Percentiles rank a stretch among this genome's conserved stretches.
phyloP scores from a whole-genome alignment of 257 asterid genomes.

The Sherardia arvensis region DNA sequence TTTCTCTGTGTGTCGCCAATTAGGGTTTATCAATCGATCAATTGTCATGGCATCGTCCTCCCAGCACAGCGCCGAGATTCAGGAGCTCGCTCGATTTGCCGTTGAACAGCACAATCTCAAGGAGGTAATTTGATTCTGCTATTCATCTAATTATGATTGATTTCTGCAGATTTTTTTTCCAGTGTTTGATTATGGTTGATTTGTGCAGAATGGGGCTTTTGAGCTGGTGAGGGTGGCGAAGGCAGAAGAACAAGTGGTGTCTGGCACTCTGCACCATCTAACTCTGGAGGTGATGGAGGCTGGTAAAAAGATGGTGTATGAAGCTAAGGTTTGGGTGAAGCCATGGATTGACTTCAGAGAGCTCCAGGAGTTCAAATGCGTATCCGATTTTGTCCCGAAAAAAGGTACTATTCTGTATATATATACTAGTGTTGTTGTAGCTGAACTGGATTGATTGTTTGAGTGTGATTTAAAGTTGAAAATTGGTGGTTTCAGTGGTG shows the following conservation, averaged over 20 bases:
- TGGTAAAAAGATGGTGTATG: constrained; percentile 66
- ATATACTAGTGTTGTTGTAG: too few relatives aligned
- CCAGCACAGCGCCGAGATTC: constrained; percentile 20
- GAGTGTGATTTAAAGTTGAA: too few relatives aligned
- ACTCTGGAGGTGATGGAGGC: constrained; percentile 75
- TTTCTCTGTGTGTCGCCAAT: too few relatives aligned
- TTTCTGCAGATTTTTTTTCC: too few relatives aligned
- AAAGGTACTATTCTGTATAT: constrained; percentile 31
- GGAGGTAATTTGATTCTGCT: constrained; percentile 27
- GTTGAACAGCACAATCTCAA: constrained; percentile 60
- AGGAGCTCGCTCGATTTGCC: constrained; percentile 63
- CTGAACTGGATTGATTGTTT: too few relatives aligned
- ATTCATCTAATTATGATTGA: too few relatives aligned
- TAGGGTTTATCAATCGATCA: background rate
- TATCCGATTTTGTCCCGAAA: constrained; percentile 66
- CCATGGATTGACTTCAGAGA: constrained; percentile 85
- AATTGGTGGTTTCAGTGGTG: background rate
- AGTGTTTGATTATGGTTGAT: too few relatives aligned
- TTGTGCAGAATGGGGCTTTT: constrained; percentile 49
- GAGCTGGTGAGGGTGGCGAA: constrained; percentile 81
- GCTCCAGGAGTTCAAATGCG: constrained; percentile 68
- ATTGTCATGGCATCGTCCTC: background rate
- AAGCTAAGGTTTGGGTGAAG: constrained; percentile 89
- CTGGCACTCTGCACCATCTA: constrained; percentile 73
- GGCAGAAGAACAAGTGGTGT: constrained; percentile 65